Base-by-base conservation (phyloP, 345 rosid genomes). In the Gossypium ekmanianum region DNA sequence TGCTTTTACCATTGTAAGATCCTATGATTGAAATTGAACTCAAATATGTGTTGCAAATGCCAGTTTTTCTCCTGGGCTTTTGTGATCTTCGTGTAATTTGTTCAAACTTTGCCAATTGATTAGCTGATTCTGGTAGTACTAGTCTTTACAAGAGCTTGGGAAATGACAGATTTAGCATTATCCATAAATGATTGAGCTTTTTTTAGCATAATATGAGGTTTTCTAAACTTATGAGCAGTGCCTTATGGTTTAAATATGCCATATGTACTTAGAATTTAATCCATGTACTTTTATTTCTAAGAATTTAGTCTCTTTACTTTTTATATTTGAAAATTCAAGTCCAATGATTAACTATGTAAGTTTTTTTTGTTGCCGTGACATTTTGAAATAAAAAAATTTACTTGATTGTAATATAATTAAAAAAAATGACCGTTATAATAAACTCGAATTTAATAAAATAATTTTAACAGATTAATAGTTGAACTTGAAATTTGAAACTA, bases 1-100 rank as follows among this genome's bases (percentile, higher is more conserved):
- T 94, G 3, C 96, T 94, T 45, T 80, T 94, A 72, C 99, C 99
- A 64, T 80, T 94, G 70, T 93, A 70, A 79, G 63, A 13, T 50
- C 16, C 16, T 34, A 7, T 7, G 41, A 58, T 22, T 74, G 59
- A 47, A 16, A 58, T 14, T 74, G 59, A 47, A 24, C 55, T 26
- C 27, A 68, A 22, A 58, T 34, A 34, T 34, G 55, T 69, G 52
- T 57, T 63, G 73, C 76, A 71, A 71, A 75, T 45, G 70, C 65
- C 79, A 52, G 55, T 63, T 76, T 34, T 75, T 80, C 72, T 71
- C 71, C 43, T 57, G 29, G 76, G 75, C 62, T 62, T 88, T 59
- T 52, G 75, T 76, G 58, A 77, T 74, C 61, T 78, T 68, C 68
- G 45, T 76, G 57, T 22, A 64, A 74, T 20, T 18, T 24, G 64